These are phyloP conservation scores for Leccinum subtestaceum DNA, from an alignment of 768 basidiomycete species.

Conservation along the genomic window DNA sequence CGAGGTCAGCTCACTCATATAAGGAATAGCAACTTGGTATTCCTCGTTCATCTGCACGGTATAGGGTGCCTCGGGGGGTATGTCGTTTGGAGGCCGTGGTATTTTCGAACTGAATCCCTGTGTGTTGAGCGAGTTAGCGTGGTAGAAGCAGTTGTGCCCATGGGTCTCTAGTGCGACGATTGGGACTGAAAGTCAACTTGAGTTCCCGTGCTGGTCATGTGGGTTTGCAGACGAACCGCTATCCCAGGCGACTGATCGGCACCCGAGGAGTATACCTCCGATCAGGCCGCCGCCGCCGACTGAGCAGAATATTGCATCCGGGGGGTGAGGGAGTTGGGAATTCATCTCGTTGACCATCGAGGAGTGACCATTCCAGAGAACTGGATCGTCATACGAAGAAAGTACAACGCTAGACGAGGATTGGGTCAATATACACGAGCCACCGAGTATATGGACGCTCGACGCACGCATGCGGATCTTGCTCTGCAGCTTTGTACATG, in stretches of 20 bases:
- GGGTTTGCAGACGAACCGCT: constrained; percentile 45
- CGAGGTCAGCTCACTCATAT: constrained; percentile 56
- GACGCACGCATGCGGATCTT: constrained; percentile 53
- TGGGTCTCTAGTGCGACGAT: constrained; percentile 67
- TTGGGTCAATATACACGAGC: neutral
- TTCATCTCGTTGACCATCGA: constrained; percentile 68
- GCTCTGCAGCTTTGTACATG: constrained; percentile 45
- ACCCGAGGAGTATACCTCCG: constrained; percentile 70
- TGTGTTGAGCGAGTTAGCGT: constrained; percentile 60
- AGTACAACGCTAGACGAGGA: constrained; percentile 51
- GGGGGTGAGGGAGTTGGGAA: constrained; percentile 50
- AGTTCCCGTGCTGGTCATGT: neutral
- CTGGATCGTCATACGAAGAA: constrained; percentile 67
- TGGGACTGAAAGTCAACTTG: constrained; percentile 45
- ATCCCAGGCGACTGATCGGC: constrained; percentile 61
- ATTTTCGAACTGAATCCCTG: constrained; percentile 31
- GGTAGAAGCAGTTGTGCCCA: constrained; percentile 73
- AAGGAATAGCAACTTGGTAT: constrained; percentile 53
- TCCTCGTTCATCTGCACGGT: constrained; percentile 43
- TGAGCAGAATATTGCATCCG: constrained; percentile 73
- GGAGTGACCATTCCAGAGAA: constrained; percentile 75
- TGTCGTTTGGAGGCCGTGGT: constrained; percentile 31
- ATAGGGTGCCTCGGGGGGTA: constrained; percentile 30
- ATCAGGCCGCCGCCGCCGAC: constrained; percentile 75
- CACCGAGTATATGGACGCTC: neutral